Percentiles rank a stretch among this genome's conserved stretches.
Conservation (phyloP, 2,329 filamentous ascomycete species). For the Talaromyces sp. region DNA sequence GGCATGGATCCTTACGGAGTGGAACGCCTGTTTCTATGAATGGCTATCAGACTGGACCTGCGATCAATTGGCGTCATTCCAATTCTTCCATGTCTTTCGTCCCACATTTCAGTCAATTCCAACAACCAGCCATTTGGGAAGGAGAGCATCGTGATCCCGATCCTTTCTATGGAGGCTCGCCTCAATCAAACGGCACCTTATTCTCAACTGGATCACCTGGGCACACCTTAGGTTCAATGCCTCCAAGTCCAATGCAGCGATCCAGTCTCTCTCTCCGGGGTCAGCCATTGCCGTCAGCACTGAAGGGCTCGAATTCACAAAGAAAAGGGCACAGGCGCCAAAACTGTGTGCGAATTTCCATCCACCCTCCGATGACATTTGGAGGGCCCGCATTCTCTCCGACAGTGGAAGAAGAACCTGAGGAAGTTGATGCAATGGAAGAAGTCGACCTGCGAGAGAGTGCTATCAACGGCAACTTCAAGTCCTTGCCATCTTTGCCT, state of each 20-base stretch:
- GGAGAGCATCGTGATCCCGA: slow-evolving; percentile 26
- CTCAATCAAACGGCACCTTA: slow-evolving; percentile 18
- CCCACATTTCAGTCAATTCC: slow-evolving; percentile 29
- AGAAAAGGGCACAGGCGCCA: slow-evolving; percentile 46
- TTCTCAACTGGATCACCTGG: slow-evolving; percentile 24
- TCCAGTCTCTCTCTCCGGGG: slow-evolving; percentile 25
- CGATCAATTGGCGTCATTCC: slow-evolving; percentile 14
- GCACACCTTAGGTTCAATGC: slow-evolving; percentile 17
- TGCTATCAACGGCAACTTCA: slow-evolving; percentile 22
- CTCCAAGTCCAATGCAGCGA: slow-evolving; percentile 26
- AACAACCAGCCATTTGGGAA: slow-evolving; percentile 26
- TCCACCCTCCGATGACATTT: slow-evolving; percentile 40
- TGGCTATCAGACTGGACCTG: slow-evolving; percentile 4
- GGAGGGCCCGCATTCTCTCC: slow-evolving; percentile 36
- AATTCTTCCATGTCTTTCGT: slow-evolving; percentile 19
- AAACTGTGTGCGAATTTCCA: slow-evolving; percentile 48
- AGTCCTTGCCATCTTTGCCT: not conserved
- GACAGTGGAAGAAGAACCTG: slow-evolving; percentile 39
- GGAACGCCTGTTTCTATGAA: slow-evolving; percentile 13
- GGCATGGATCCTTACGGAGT: slow-evolving; percentile 5
- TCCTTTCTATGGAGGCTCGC: slow-evolving; percentile 29
- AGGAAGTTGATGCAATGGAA: slow-evolving; percentile 37
- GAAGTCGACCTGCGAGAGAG: slow-evolving; percentile 30
- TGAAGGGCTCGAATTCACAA: slow-evolving; percentile 36
- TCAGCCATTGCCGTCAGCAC: slow-evolving; percentile 31